Base-by-base conservation (phyloP, 352 stramenopile genomes). In the Pythium oligandrum region DNA sequence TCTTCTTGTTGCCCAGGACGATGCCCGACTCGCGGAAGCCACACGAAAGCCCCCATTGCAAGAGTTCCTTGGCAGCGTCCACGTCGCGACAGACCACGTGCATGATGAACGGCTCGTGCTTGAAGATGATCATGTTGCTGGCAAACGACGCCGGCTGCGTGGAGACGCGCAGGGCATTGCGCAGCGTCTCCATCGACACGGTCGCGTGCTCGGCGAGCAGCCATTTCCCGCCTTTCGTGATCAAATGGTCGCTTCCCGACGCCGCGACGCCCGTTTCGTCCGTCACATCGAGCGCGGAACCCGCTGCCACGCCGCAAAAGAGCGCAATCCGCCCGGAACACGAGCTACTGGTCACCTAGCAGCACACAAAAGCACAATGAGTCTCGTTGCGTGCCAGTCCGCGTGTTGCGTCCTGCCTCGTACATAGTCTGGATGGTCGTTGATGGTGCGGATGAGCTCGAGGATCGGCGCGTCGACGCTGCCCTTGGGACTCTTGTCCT, bases 51-150 rank as follows among this genome's bases (percentile, higher is more conserved):
- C 82, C 90, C 58, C 86, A 85, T 56, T 95, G 88, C 37, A 96
- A 55, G 35, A 97, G 60, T 10, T 73, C 61, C 48, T 95, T 88
- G 4, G 87, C 90, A 1, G 80, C 64, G 9, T 88, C 73, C 10
- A 94, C 35, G 47, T 93, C 73, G 32, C 83, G 71, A 57, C 88
- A 97, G 36, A 90, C 71, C 3, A 97, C 83, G 70, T 97, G 89
- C 78, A 97, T 90, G 53, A 97, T 95, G 58, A 97, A 95, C 50
- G 88, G 88, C 45, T 97, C 89, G 55, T 93, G 76, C 63, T 97
- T 96, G 63, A 97, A 88, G 40, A 94, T 77, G n/a, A 90, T 77
- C 75, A 93, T 88, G 53, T 86, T 88, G 52, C 76, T 86, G 10
- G 40, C 36, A 35, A 31, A 38, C 4, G 47, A 3, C 5, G 34